Evolutionary conservation across 2,329 filamentous ascomycete genomes (phyloP).

Genomic region (Aureobasidium pullulans): DNA sequence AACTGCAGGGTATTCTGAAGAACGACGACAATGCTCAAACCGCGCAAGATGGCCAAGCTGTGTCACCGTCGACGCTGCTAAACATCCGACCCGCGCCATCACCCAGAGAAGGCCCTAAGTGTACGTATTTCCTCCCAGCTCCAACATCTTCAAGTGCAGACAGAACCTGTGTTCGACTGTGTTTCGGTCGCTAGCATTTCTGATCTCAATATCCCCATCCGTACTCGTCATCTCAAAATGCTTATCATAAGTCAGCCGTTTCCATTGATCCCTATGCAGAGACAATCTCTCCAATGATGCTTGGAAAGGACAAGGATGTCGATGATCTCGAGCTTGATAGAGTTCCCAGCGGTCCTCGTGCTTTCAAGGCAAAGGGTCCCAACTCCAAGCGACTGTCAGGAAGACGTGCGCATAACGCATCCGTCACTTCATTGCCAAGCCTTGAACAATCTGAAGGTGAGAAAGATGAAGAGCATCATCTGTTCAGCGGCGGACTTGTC

Average conservation of each 20-base stretch:
- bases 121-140: not conserved
- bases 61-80: slow-evolving; percentile 10
- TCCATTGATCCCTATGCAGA: slow-evolving; percentile 38
- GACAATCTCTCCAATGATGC: slow-evolving; percentile 40
- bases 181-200: no score
- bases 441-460: slow-evolving; percentile 23
- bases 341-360: slow-evolving; percentile 25
- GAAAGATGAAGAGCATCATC: slow-evolving; percentile 19
- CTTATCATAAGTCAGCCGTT: slow-evolving; percentile 30
- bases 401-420: slow-evolving; percentile 27
- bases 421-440: slow-evolving; percentile 13
- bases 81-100: not conserved
- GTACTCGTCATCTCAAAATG: not conserved
- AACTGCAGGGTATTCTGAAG: slow-evolving; percentile 12
- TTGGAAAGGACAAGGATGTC: slow-evolving; percentile 37
- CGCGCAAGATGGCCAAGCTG: not conserved
- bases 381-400: slow-evolving; percentile 34
- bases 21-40: slow-evolving; percentile 1
- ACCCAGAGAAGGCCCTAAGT: slow-evolving; percentile 1
- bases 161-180: not conserved
- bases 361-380: slow-evolving; percentile 31
- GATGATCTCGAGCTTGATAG: slow-evolving; percentile 34
- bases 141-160: not conserved
- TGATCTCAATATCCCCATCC: not conserved
- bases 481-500: slow-evolving; percentile 43